Evolutionary conservation across 257 asterid genomes (phyloP).

Genomic region (Echites panduratus): DNA sequence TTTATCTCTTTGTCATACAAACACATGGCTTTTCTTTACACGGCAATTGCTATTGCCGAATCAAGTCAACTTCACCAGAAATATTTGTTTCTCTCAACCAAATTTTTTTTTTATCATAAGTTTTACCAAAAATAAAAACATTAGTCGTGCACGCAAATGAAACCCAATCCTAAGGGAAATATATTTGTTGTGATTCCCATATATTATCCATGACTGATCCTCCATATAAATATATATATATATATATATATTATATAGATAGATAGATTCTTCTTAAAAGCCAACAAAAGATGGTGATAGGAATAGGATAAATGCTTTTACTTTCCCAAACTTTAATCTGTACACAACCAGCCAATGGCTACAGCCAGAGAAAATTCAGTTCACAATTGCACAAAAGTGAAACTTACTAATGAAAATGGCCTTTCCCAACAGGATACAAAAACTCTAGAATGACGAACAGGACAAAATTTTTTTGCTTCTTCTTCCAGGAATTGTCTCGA

Average conservation of each 20-base stretch:
- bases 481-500: constrained; percentile 21
- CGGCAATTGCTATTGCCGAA: constrained; percentile 2
- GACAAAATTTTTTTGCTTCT: constrained; percentile 15
- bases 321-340: not conserved
- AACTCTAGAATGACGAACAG: constrained; percentile 11
- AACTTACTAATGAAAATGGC: not conserved
- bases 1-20: not conserved
- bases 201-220: too few species aligned
- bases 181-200: not conserved
- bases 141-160: constrained; percentile 21
- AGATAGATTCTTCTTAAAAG: not conserved
- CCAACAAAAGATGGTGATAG: too few species aligned
- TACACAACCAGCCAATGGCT: not conserved
- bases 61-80: constrained; percentile 13
- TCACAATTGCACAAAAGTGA: not conserved
- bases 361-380: not conserved
- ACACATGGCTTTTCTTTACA: constrained; percentile 5
- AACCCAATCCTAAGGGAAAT: not conserved
- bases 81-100: not conserved
- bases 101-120: too few species aligned
- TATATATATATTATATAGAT: too few species aligned
- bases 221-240: too few species aligned
- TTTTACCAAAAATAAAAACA: too few species aligned
- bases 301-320: not conserved
- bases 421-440: constrained; percentile 17